A percentile compares a stretch with the other conserved stretches of the same genome.
Conservation (phyloP, 2,329 filamentous ascomycete species). For the Botryosphaeria dothidea region DNA sequence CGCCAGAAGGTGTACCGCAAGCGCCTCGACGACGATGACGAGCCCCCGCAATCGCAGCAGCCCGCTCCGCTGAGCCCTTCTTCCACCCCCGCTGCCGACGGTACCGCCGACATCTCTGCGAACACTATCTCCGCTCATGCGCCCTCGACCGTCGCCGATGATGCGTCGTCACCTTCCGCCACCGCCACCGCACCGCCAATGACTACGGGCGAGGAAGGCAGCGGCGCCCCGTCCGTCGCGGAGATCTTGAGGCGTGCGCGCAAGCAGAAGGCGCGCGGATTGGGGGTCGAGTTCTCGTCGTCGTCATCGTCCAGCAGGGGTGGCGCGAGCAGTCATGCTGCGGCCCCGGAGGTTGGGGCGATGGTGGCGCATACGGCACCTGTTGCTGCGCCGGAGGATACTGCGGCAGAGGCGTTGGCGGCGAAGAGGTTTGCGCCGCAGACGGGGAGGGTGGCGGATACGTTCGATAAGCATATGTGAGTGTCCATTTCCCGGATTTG, state of each 20-base stretch:
- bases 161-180: background rate
- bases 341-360: conserved; percentile 10
- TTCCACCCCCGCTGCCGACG: background rate
- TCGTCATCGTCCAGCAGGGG: conserved; percentile 22
- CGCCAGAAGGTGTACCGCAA: conserved; percentile 53
- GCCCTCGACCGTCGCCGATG: background rate
- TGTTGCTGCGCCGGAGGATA: conserved; percentile 29
- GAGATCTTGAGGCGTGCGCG: conserved; percentile 54
- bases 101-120: too few species aligned
- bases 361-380: conserved; percentile 30
- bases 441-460: conserved; percentile 66
- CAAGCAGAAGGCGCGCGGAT: conserved; percentile 51
- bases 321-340: conserved; percentile 23
- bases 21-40: conserved; percentile 36
- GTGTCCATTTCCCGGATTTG: conserved; percentile 36
- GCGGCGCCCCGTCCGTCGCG: conserved; percentile 44
- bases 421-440: conserved; percentile 68
- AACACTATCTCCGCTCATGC: background rate
- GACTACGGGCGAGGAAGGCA: conserved; percentile 19
- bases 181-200: background rate
- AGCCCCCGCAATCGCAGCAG: conserved; percentile 1
- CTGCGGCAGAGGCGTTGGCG: conserved; percentile 39
- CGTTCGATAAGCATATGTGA: conserved; percentile 76
- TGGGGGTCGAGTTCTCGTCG: conserved; percentile 61
- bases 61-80: background rate